Base-by-base conservation (phyloP, 2,329 filamentous ascomycete genomes). In the Xylaria digitata region DNA sequence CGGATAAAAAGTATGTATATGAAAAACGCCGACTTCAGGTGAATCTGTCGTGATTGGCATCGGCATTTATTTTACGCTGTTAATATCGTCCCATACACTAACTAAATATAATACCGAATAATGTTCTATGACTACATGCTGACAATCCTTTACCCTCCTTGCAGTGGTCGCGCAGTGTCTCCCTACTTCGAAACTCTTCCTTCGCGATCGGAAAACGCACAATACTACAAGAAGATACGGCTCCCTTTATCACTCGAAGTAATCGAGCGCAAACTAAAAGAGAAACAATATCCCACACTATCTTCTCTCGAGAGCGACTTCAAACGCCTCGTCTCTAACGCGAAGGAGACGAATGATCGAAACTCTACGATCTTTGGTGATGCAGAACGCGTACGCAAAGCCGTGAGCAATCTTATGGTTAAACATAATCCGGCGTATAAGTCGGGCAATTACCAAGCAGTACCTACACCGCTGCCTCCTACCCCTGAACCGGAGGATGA, bases 281-380 rank as follows among this genome's bases (percentile, higher is more conserved):
- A 87, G 56, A 83, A 87, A 73, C 86, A 89, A 70, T 96, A 97
- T 76, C 77, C 85, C 15, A 91, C 82, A 58, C 84, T 97, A 55
- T 89, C 92, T 6, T 85, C 90, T 56, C 82, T 97, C 13, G 94
- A 97, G 79, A 90, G 91, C 75, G 94, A 94, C 77, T 87, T 95
- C 76, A 96, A 96, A 82, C 90, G 93, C 70, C 92, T 97, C 85
- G 91, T 97, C 62, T 86, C 89, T 70, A 97, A 97, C 75, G 92
- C 92, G 42, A 97, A 97, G 78, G 89, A 93, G 61, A 96, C 89
- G 80, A 95, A 95, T 75, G 85, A 90, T 66, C 90, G 90, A 72
- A 86, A 86, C 49, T 93, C 92, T 0, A 82, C 88, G 64, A 85
- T 91, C 43, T 95, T 91, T 76, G 90, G 93, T 49, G 93, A 97